Evolutionary conservation across 345 rosid species (phyloP).

Genomic region (Psidium guajava): DNA sequence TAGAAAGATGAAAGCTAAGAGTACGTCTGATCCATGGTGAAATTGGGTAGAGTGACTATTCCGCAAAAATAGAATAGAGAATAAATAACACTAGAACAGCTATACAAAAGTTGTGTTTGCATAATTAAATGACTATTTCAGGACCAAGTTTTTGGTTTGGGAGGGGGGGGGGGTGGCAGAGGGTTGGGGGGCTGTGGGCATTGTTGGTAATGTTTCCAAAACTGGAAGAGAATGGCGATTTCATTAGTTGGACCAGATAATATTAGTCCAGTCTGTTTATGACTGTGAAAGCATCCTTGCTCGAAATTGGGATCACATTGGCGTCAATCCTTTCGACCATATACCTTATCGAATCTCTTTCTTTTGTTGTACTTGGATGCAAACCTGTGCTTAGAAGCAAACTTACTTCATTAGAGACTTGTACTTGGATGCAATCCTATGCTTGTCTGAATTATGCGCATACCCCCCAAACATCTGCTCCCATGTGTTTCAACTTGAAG

Average conservation of each 20-base stretch:
- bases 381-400: not conserved
- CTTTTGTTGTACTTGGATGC: not conserved
- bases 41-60: not conserved
- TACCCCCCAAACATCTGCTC: not conserved
- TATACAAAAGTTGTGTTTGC: not conserved
- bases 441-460: not conserved
- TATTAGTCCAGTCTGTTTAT: not conserved
- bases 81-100: not conserved
- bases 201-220: not conserved
- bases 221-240: not conserved
- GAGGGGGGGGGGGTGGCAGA: not conserved
- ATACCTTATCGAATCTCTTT: not conserved
- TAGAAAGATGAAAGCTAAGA: not conserved
- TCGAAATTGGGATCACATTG: not conserved
- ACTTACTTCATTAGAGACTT: not conserved
- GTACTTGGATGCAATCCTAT: not conserved
- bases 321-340: not conserved
- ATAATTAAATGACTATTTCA: not conserved
- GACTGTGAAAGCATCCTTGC: not conserved
- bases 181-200: not conserved
- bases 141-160: too few relatives aligned
- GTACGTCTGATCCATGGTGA: not conserved
- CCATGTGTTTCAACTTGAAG: not conserved
- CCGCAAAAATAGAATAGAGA: not conserved
- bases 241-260: not conserved